Base-by-base conservation (phyloP, 225 moss, liverwort and hornwort species). In the Pleurozium schreberi region DNA sequence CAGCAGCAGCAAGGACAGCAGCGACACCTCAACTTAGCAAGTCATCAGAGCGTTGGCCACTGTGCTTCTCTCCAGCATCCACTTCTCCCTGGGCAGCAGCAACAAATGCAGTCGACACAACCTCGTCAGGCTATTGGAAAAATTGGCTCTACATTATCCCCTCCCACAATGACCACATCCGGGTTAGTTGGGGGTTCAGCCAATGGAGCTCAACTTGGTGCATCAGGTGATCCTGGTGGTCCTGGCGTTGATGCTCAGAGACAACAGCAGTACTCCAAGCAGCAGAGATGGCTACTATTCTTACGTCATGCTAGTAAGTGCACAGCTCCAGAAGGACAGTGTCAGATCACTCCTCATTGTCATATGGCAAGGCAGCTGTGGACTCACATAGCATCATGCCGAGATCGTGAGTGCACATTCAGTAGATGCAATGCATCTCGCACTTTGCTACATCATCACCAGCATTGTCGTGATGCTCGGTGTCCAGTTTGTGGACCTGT, bases 401-500 rank as follows among this genome's bases (percentile, higher is more conserved):
- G 94, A 89, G 96, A 98, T 70, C 94, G 93, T 63, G 96, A 97
- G 66, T 98, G 98, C 89, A 92, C 93, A 78, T 98, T 97, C 75
- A 96, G 91, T 80, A 95, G 96, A 81, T 98, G 98, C 92, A 96
- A 96, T 92, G 98, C 98, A 63, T 97, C 98, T 65, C 94, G 96
- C 63, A 97, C 95, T 87, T 96, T 98, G 87, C 95, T 98, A 74
- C 96, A 93, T 89, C 98, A 98, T 83, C 96, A 96, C 88, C 94
- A 95, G 89, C 91, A 95, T 63, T 98, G 98, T 92, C 90, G 91
- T 84, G 98, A 98, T 93, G 86, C 93, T 45, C 93, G 92, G 63
- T 98, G 98, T 93, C 98, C 98, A 87, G 98, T 98, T 86, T 98
- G 98, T 92, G 96, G 96, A 82, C 98, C 98, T 86, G 98, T 98